Evolutionary conservation across 83 land plant species (phyloP).

Genomic region (Thuja plicata): DNA sequence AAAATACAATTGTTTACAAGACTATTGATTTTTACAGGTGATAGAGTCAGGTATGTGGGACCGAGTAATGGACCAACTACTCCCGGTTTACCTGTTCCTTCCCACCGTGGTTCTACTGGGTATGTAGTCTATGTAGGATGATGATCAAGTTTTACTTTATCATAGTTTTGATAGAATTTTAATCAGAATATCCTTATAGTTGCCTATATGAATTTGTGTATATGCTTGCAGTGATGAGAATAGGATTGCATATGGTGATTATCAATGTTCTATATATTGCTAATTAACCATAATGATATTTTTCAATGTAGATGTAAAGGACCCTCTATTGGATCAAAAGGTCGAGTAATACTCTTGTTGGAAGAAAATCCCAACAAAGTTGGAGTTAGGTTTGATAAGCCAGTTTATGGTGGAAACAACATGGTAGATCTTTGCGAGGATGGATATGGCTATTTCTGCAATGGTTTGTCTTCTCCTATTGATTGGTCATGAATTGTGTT

Average conservation of each 20-base stretch:
- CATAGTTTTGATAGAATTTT: background rate
- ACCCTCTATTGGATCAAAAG: constrained; percentile 10
- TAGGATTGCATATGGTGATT: background rate
- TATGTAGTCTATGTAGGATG: constrained; percentile 1
- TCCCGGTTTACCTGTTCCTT: constrained; percentile 7
- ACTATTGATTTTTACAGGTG: constrained; percentile 5
- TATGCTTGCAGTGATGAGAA: background rate
- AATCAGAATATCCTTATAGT: background rate
- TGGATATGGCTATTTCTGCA: constrained; percentile 37
- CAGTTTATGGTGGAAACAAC: constrained; percentile 34
- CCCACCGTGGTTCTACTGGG: constrained; percentile 16
- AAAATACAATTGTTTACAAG: background rate
- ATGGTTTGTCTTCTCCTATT: constrained; percentile 12
- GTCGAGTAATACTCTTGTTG: constrained; percentile 16
- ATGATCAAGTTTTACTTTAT: background rate
- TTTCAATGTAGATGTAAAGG: constrained; percentile 10
- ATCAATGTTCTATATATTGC: background rate
- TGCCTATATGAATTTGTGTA: background rate
- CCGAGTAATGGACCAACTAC: constrained; percentile 15
- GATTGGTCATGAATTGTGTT: background rate
- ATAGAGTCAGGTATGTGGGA: constrained; percentile 17
- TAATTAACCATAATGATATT: background rate
- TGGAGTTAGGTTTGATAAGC: constrained; percentile 30
- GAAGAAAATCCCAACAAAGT: constrained; percentile 16
- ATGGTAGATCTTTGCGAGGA: constrained; percentile 37